Base-by-base conservation (phyloP, 352 stramenopile genomes). In the Globisporangium nodosum region DNA sequence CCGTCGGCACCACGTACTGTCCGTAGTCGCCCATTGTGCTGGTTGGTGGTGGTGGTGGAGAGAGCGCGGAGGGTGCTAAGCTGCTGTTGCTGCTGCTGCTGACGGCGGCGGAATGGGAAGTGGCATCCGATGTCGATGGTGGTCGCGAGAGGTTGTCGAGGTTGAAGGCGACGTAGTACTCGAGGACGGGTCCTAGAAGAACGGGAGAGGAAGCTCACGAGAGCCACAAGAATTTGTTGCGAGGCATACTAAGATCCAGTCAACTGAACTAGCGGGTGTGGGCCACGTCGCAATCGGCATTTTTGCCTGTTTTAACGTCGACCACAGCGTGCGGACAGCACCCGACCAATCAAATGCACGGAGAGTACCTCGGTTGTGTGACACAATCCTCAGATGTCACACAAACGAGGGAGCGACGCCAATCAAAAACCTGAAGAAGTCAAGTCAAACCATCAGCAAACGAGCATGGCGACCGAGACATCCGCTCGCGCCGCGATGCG, bases 1-100 rank as follows among this genome's bases (percentile, higher is more conserved):
- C 78, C 72, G 72, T 80, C 24, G 83, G 84, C 64, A 93, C 84
- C 45, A 90, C 69, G 68, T 93, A 93, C 57, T 93, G 84, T 40
- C 81, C 84, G 68, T 91, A 93, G 64, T 93, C 84, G 56, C 84
- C 84, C 84, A 93, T 93, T 4, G n/a, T 74, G 24, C 24, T 18
- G 1, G 66, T 39, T 33, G 27, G 27, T 42, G 40, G 46, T 20
- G 46, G 37, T 31, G 20, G 12, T 27, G 24, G 24, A 21, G 30
- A 11, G 56, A 52, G 18, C 24, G 35, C 21, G 47, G 46, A 35
- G 45, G 56, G 20, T 42, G 54, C 45, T 30, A 49, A 49, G 45
- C 27, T 37, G 33, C 33, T 37, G 33, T 1, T 37, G 33, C 33
- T 37, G 35, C 0, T 13, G 9, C 35, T 42, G 35, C 37, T 43